A percentile compares a stretch with the other conserved stretches of the same genome.
These are phyloP conservation scores for Metschnikowia corniflorae DNA, from an alignment of 805 yeast species.

Conservation along the genomic window DNA sequence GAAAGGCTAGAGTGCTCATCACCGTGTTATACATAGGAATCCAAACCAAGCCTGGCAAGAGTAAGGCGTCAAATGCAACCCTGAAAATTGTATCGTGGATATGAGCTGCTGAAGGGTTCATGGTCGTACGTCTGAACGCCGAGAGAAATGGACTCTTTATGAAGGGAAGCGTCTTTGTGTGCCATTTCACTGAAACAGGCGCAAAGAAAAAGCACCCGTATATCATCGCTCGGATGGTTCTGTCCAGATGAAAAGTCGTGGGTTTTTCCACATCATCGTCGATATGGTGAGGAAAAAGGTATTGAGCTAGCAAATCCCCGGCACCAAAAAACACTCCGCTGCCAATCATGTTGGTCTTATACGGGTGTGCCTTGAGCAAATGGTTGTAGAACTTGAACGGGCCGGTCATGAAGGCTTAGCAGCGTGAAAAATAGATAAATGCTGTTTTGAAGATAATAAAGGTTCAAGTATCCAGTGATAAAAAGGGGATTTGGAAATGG, in stretches of 20 bases:
- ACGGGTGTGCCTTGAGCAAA: slow-evolving; percentile 44
- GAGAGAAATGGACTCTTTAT: slow-evolving; percentile 34
- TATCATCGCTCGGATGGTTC: slow-evolving; percentile 35
- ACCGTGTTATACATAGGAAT: slow-evolving; percentile 41
- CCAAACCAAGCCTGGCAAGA: slow-evolving; percentile 38
- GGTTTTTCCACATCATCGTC: slow-evolving; percentile 19
- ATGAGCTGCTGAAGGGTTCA: slow-evolving; percentile 14
- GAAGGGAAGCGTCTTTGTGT: slow-evolving; percentile 33
- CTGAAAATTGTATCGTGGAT: slow-evolving; percentile 23
- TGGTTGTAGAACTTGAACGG: slow-evolving; percentile 20
- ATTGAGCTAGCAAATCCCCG: slow-evolving; percentile 43
- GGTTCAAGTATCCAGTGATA: no score
- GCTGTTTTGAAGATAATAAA: no score
- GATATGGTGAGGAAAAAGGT: slow-evolving; percentile 31
- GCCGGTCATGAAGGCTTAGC: slow-evolving; percentile 15
- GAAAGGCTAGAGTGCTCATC: slow-evolving; percentile 35
- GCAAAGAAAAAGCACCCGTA: slow-evolving; percentile 40
- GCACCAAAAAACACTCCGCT: slow-evolving; percentile 47
- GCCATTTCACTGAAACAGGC: slow-evolving; percentile 40
- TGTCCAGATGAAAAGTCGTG: slow-evolving; percentile 23
- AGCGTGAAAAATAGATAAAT: no score
- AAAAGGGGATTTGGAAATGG: no score
- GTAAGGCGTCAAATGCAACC: slow-evolving; percentile 34
- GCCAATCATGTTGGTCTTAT: slow-evolving; percentile 49
- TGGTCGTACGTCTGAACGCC: slow-evolving; percentile 8